A percentile compares a stretch with the other conserved stretches of the same genome.
These are phyloP conservation scores for Aspergillus costaricaensis DNA, from an alignment of 2,329 filamentous ascomycete genomes.

Conservation along the genomic window DNA sequence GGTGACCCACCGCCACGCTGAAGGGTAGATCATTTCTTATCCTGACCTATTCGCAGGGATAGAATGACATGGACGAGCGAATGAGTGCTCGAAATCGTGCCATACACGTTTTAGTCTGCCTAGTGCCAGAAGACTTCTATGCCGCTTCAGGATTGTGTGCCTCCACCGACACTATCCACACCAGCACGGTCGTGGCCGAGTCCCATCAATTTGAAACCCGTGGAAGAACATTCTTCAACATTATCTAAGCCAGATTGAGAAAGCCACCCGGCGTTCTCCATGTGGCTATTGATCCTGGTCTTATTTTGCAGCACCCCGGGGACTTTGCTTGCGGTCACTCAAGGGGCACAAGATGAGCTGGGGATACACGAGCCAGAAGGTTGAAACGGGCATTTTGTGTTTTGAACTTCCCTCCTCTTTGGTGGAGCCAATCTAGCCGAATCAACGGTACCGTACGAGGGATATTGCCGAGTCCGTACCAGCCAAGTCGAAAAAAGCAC, in stretches of 20 bases:
- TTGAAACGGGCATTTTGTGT: neutral
- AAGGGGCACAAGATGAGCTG: neutral
- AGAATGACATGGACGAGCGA: neutral
- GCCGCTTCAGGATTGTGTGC: neutral
- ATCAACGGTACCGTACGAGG: neutral
- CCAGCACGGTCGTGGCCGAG: neutral
- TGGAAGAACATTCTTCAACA: neutral
- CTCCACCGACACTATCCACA: neutral
- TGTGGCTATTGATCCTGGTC: constrained; percentile 1
- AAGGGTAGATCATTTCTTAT: neutral
- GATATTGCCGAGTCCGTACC: neutral
- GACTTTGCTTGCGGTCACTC: neutral
- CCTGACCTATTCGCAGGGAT: neutral
- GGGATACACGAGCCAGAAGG: neutral
- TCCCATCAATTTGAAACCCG: neutral
- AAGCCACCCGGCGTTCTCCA: neutral
- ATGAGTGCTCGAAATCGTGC: neutral
- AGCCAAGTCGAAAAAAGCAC: neutral
- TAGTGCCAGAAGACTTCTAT: neutral
- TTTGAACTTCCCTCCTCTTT: neutral
- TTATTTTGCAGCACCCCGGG: neutral
- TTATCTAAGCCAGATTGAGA: neutral
- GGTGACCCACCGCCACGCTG: neutral
- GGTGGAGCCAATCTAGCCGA: constrained; percentile 6
- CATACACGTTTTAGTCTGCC: neutral